Base-by-base conservation (phyloP, 495 filamentous ascomycete species). In the Hypoxylon cercidicola region DNA sequence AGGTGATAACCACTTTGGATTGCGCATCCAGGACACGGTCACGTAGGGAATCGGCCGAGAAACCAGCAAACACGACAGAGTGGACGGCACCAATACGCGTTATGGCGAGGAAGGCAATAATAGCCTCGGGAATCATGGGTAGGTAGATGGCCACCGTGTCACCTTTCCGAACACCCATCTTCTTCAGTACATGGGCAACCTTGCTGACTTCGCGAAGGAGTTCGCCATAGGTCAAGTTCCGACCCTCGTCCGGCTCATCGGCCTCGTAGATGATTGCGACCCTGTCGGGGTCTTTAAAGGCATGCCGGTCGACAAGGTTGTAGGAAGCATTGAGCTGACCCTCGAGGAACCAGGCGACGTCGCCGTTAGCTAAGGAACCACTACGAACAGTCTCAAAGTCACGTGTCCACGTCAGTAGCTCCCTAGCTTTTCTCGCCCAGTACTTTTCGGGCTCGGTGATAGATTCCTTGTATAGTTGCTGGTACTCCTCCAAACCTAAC, bases 191-290 rank as follows among this genome's bases (percentile, higher is more conserved):
- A 76, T 90, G 89, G 47, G 95, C 88, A 19, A 92, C 84, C 73
- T 88, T 90, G 56, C 88, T 97, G 7, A 99, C 96, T 74, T 99
- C 87, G 55, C 93, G 88, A 41, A 98, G 87, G 48, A 99, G 88
- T 85, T 99, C 93, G 71, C 89, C 87, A 69, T 98, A 99, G 62
- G 92, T 95, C 71, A 98, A 89, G 20, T 81, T 92, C 52, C 95
- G 92, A 69, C 96, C 94, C 68, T 96, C 90, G 44, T 80, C 84
- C 23, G 89, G 88, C 78, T 98, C 95, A 70, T 98, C 96, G 51
- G 93, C 95, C 78, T 99, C 95, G 81, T 97, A 99, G 82, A 98
- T 97, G 77, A 99, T 96, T 68, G 95, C 95, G 37, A 93, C 86
- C 81, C 87, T 90, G 78, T 97, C 80, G 15, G 96, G 96, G 79